A percentile compares a stretch with the other conserved stretches of the same genome.
These are phyloP conservation scores for Farysia itapuensis DNA, from an alignment of 1,284 basidiomycete species.

Conservation along the genomic window DNA sequence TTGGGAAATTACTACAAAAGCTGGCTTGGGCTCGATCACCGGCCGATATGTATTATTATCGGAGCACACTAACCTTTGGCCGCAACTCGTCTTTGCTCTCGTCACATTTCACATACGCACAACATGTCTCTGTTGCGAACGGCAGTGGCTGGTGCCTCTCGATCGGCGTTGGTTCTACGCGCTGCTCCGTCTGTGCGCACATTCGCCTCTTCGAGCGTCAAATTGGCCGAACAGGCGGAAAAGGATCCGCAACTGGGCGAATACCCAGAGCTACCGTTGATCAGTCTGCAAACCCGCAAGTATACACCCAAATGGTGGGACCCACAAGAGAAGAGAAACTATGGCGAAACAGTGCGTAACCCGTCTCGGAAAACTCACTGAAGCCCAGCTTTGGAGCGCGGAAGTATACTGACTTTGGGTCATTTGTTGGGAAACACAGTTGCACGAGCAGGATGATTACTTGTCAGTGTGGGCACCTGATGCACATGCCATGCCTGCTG, in stretches of 20 bases:
- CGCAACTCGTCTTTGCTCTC: no score
- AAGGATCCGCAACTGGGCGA: slow-evolving; percentile 58
- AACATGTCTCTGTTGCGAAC: slow-evolving; percentile 38
- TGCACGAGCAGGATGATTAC: slow-evolving; percentile 58
- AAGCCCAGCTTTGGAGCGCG: no score
- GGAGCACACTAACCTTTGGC: no score
- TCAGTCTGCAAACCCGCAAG: slow-evolving; percentile 49
- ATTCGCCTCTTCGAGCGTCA: slow-evolving; percentile 17
- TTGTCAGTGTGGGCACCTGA: slow-evolving; percentile 59
- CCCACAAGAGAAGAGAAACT: slow-evolving; percentile 57
- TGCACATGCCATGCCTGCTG: slow-evolving; percentile 42
- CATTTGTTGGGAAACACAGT: no score
- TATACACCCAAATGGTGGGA: slow-evolving; percentile 58
- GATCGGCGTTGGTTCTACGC: slow-evolving; percentile 7
- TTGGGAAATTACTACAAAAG: no score
- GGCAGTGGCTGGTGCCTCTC: slow-evolving; percentile 19
- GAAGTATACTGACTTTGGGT: no score
- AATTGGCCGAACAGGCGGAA: slow-evolving; percentile 5
- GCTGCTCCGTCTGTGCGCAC: slow-evolving; percentile 10
- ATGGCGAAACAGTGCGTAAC: slow-evolving; percentile 54
- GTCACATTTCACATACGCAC: no score
- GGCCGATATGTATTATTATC: no score
- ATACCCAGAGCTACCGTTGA: slow-evolving; percentile 51
- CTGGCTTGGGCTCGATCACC: no score
- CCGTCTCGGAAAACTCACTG: no score